phyloP scores from a whole-genome alignment of 2,329 filamentous ascomycete genomes.

The Colletotrichum orbiculare region DNA sequence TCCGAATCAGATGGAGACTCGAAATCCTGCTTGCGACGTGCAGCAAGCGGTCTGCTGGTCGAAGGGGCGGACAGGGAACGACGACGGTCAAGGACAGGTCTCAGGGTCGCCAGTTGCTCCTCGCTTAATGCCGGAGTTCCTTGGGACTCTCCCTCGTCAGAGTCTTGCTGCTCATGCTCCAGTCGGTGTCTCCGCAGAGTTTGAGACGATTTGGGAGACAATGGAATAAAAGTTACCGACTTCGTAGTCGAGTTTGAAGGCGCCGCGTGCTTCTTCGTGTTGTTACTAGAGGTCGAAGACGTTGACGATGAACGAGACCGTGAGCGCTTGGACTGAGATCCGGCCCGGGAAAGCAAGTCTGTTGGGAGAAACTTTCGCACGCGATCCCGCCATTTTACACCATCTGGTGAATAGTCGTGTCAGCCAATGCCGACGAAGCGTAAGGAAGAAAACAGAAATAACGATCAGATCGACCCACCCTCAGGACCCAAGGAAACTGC shows the following conservation, averaged over 20 bases:
- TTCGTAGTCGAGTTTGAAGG: conserved; percentile 45
- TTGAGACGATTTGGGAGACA: conserved; percentile 61
- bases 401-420: conserved; percentile 40
- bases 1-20: conserved; percentile 44
- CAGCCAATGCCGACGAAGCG: background rate
- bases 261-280: conserved; percentile 15
- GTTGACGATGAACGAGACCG: conserved; percentile 22
- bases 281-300: conserved; percentile 28
- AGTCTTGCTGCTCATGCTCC: conserved; percentile 45
- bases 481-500: conserved; percentile 35
- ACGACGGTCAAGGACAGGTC: conserved; percentile 39
- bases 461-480: conserved; percentile 39
- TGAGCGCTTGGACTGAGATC: conserved; percentile 18
- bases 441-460: conserved; percentile 25
- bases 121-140: conserved; percentile 31
- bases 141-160: conserved; percentile 32
- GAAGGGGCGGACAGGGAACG: conserved; percentile 49
- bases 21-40: conserved; percentile 38
- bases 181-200: conserved; percentile 56
- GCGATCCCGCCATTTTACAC: conserved; percentile 41
- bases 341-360: conserved; percentile 10
- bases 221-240: conserved; percentile 58
- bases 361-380: conserved; percentile 26
- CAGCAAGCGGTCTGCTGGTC: conserved; percentile 43
- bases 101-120: conserved; percentile 32